Evolutionary conservation across 148 eudicot genomes (phyloP).

Genomic region (Rhododendron henanense): DNA sequence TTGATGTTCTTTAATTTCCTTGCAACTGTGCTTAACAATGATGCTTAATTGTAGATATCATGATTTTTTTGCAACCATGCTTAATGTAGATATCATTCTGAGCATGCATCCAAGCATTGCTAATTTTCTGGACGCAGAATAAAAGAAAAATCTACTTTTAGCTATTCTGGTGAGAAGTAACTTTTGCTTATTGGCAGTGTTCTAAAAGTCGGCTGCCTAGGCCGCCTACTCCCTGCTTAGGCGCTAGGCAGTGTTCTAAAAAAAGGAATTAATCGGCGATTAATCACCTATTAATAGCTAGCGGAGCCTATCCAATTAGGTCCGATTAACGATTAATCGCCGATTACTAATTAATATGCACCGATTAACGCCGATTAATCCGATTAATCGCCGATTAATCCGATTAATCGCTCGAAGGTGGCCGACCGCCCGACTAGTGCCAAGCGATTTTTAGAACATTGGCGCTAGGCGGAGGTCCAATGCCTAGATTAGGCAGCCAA

Average conservation of each 20-base stretch:
- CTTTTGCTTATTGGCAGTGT: background rate
- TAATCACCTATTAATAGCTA: no score
- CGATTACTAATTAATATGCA: no score
- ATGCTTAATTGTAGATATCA: background rate
- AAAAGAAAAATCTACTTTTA: background rate
- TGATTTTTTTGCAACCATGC: background rate
- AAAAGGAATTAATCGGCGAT: no score
- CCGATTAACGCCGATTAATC: no score
- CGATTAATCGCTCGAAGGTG: no score
- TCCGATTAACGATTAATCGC: no score
- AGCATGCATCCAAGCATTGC: background rate
- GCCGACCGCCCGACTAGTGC: no score
- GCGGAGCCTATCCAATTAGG: no score
- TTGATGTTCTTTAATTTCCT: background rate
- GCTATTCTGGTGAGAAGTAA: background rate
- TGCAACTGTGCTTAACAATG: background rate
- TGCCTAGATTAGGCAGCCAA: background rate
- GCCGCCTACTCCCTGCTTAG: background rate
- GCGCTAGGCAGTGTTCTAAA: no score
- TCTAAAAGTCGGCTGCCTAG: background rate
- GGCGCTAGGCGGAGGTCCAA: background rate
- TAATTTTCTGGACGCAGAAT: background rate
- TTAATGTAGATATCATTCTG: background rate
- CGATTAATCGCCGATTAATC: no score
- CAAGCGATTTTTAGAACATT: no score